These are phyloP conservation scores for Cantharellus cinnabarinus DNA, from an alignment of 768 basidiomycete species.

Conservation along the genomic window DNA sequence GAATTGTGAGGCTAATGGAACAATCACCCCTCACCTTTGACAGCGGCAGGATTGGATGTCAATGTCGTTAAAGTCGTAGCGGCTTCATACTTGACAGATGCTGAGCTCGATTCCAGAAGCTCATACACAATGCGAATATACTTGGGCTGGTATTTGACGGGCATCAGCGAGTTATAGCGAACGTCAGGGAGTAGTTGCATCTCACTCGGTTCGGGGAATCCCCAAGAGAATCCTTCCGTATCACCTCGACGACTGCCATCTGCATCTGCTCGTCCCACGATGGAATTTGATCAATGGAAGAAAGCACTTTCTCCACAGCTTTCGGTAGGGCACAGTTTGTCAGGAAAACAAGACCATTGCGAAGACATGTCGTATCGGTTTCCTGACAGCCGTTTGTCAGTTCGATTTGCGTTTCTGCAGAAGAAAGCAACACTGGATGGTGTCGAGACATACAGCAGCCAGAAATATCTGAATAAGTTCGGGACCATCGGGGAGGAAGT, in stretches of 20 bases:
- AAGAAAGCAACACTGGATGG: not conserved
- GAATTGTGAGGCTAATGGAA: not conserved
- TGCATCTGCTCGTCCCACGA: constrained; percentile 81
- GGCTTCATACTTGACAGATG: constrained; percentile 94
- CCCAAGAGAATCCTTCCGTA: constrained; percentile 68
- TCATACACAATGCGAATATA: constrained; percentile 92
- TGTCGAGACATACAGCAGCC: constrained; percentile 32
- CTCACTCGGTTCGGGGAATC: constrained; percentile 69
- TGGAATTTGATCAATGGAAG: constrained; percentile 65
- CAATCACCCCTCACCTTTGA: constrained; percentile 45
- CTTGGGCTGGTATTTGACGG: constrained; percentile 33
- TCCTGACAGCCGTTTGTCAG: constrained; percentile 22
- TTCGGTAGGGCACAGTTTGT: constrained; percentile 66
- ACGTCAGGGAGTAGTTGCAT: constrained; percentile 1
- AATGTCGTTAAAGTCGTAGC: constrained; percentile 85
- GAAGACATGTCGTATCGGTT: constrained; percentile 87
- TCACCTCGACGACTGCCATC: constrained; percentile 88
- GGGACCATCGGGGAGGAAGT: constrained; percentile 88
- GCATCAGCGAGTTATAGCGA: not conserved
- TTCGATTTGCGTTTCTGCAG: not conserved
- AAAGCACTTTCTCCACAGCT: constrained; percentile 79
- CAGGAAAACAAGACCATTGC: constrained; percentile 93
- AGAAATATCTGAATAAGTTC: constrained; percentile 94
- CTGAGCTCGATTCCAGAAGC: constrained; percentile 68
- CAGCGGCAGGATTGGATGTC: constrained; percentile 86